These are phyloP conservation scores for Irpex sp. DNA, from an alignment of 1,284 basidiomycete genomes.

Conservation along the genomic window DNA sequence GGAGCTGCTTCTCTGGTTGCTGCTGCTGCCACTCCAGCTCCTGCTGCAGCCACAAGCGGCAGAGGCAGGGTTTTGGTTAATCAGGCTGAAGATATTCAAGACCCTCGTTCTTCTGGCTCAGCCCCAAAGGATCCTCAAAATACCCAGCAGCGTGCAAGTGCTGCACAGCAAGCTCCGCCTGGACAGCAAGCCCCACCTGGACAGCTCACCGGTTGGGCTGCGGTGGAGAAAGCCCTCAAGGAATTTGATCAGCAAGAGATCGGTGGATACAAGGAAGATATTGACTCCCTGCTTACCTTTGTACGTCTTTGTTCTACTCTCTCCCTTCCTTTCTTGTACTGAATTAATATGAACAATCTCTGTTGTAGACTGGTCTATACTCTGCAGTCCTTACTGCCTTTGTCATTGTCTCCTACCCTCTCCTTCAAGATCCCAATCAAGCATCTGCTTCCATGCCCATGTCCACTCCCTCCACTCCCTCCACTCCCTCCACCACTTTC, in stretches of 20 bases:
- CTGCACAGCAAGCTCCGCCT: neutral
- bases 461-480: neutral
- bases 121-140: neutral
- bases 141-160: neutral
- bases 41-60: too few species aligned
- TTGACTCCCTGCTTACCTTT: neutral
- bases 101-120: too few species aligned
- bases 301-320: neutral
- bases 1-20: too few species aligned
- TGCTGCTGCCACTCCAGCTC: too few species aligned
- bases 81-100: too few species aligned
- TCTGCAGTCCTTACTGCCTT: conserved; percentile 16
- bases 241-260: neutral
- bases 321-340: neutral
- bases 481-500: neutral
- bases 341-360: neutral
- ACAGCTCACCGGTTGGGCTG: neutral
- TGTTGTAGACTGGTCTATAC: conserved; percentile 13
- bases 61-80: too few species aligned
- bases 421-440: neutral
- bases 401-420: conserved; percentile 8
- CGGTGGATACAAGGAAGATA: neutral
- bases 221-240: neutral
- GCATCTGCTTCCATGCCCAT: neutral
- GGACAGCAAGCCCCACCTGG: neutral